Conservation (phyloP, 148 eudicot species). For the Heliamphora exappendiculata region DNA sequence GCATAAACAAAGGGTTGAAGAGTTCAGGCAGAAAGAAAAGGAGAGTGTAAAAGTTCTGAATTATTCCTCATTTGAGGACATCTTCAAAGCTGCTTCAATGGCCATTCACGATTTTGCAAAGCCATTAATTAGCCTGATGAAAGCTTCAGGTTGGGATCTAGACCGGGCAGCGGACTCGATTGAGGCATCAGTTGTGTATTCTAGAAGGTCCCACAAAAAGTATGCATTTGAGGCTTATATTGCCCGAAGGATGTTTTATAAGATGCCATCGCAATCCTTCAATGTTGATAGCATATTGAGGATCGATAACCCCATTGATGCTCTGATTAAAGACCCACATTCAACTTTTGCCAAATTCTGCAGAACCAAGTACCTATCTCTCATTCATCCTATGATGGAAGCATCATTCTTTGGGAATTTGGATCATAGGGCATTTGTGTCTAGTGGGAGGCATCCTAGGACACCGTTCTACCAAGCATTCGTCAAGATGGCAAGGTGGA, state of each 20-base stretch:
- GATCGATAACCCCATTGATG: slow-evolving; percentile 28
- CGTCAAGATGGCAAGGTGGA: slow-evolving; percentile 42
- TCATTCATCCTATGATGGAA: slow-evolving; percentile 53
- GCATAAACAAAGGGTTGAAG: slow-evolving; percentile 13
- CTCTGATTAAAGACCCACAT: slow-evolving; percentile 30
- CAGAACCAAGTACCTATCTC: slow-evolving; percentile 32
- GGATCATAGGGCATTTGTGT: slow-evolving; percentile 43
- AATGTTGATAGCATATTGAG: slow-evolving; percentile 14
- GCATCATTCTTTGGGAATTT: slow-evolving; percentile 47
- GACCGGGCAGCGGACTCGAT: slow-evolving; percentile 41
- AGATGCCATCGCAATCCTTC: slow-evolving; percentile 11
- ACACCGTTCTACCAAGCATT: slow-evolving; percentile 44
- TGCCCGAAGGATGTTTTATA: slow-evolving; percentile 41
- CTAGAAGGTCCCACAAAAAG: slow-evolving; percentile 41
- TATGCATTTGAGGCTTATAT: slow-evolving; percentile 56
- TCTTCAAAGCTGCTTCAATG: slow-evolving; percentile 25
- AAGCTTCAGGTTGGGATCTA: slow-evolving; percentile 53
- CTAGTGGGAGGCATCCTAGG: slow-evolving; percentile 36
- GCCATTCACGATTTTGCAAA: slow-evolving; percentile 45
- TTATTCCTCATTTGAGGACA: slow-evolving; percentile 22
- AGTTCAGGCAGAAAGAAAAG: slow-evolving; percentile 13
- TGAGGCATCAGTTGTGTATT: slow-evolving; percentile 28
- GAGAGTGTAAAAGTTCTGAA: slow-evolving; percentile 7
- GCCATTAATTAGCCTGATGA: slow-evolving; percentile 42
- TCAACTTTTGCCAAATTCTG: slow-evolving; percentile 48